Percentiles rank a stretch among this genome's conserved stretches.
Evolutionary conservation across 2,329 filamentous ascomycete species (phyloP).

Genomic region (Chaetomium sp.): DNA sequence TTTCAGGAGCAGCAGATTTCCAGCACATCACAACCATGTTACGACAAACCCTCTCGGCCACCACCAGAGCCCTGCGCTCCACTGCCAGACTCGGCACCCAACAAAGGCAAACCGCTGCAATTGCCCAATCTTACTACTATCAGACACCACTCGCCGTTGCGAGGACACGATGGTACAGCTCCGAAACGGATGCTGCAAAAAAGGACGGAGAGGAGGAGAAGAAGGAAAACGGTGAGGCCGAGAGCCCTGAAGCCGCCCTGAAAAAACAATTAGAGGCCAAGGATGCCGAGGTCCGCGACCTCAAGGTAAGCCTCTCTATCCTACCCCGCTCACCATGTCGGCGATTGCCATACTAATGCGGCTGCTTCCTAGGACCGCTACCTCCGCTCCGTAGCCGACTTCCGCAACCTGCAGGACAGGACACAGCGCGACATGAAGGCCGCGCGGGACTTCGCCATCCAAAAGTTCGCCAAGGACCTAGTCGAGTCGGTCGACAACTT

Average conservation of each 20-base stretch:
- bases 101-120: slow-evolving; percentile 41
- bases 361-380: slow-evolving; percentile 78
- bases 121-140: slow-evolving; percentile 43
- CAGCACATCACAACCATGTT: slow-evolving; percentile 44
- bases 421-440: slow-evolving; percentile 86
- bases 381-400: slow-evolving; percentile 91
- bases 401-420: slow-evolving; percentile 96
- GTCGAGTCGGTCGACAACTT: slow-evolving; percentile 96
- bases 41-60: slow-evolving; percentile 48
- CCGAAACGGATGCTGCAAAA: slow-evolving; percentile 45
- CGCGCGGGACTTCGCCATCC: slow-evolving; percentile 90
- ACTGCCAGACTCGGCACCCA: slow-evolving; percentile 43
- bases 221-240: slow-evolving; percentile 36
- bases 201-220: slow-evolving; percentile 32
- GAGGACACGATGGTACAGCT: slow-evolving; percentile 52
- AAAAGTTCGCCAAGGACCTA: slow-evolving; percentile 92
- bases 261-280: slow-evolving; percentile 58
- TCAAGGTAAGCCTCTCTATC: slow-evolving; percentile 69
- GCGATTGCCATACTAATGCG: slow-evolving; percentile 21
- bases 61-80: slow-evolving; percentile 50
- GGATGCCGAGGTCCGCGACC: slow-evolving; percentile 63
- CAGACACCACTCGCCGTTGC: slow-evolving; percentile 39
- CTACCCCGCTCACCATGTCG: slow-evolving; percentile 1
- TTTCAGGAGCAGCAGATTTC: slow-evolving; percentile 8
- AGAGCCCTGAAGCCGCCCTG: slow-evolving; percentile 46